phyloP scores from a whole-genome alignment of 768 basidiomycete genomes.

The Auricularia sp. region DNA sequence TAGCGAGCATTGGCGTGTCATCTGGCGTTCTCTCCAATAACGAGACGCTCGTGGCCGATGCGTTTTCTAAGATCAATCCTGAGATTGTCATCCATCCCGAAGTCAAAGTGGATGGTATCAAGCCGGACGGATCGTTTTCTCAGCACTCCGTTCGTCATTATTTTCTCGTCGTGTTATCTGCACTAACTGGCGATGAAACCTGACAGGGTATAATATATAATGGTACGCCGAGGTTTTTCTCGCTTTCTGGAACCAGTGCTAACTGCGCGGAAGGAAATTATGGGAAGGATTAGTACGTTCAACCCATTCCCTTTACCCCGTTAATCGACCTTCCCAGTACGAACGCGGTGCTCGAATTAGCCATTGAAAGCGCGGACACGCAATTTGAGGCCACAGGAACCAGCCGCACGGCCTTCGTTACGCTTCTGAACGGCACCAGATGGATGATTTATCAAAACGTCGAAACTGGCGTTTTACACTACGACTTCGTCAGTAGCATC shows the following conservation, averaged over 20 bases:
- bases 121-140: conserved; percentile 30
- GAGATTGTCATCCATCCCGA: conserved; percentile 42
- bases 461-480: conserved; percentile 47
- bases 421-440: conserved; percentile 44
- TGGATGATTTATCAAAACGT: conserved; percentile 66
- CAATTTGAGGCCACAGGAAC: conserved; percentile 25
- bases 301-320: not conserved
- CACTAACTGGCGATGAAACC: not conserved
- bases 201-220: conserved; percentile 49
- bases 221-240: conserved; percentile 15
- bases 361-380: conserved; percentile 51
- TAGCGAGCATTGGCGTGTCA: conserved; percentile 53
- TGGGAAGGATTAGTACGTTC: conserved; percentile 37
- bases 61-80: conserved; percentile 39
- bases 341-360: conserved; percentile 52
- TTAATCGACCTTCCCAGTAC: conserved; percentile 26
- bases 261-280: conserved; percentile 37
- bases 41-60: conserved; percentile 34
- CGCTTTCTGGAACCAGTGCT: not conserved
- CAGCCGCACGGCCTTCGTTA: conserved; percentile 39
- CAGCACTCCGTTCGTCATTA: conserved; percentile 31
- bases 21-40: conserved; percentile 23
- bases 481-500: conserved; percentile 52
- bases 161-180: not conserved
- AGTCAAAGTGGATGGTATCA: conserved; percentile 49